Conservation (phyloP, 2,329 filamentous ascomycete species). For the Aspergillus pseudoglaucus region DNA sequence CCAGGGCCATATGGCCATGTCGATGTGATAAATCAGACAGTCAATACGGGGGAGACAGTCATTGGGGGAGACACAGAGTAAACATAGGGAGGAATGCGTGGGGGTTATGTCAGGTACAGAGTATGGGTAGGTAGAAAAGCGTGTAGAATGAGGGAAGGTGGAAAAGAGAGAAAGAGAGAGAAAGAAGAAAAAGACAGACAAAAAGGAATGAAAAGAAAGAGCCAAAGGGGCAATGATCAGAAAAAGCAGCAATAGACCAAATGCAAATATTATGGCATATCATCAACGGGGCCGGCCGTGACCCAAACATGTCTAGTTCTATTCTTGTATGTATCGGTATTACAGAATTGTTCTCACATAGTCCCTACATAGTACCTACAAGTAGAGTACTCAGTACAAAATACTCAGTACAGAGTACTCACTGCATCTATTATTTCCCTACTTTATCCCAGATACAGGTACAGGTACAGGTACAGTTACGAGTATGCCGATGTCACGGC, state of each 20-base stretch:
- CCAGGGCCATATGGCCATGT: conserved; percentile 81
- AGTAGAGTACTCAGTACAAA: too few species aligned
- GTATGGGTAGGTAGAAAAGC: background rate
- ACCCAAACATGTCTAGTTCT: too few species aligned
- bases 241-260: background rate
- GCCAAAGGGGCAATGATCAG: background rate
- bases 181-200: conserved; percentile 1
- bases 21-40: conserved; percentile 7
- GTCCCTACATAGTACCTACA: too few species aligned
- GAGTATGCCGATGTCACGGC: too few species aligned
- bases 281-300: too few species aligned
- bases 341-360: too few species aligned
- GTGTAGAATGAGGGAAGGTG: background rate
- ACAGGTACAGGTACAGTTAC: background rate
- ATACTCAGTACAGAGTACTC: too few species aligned
- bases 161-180: background rate
- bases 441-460: background rate
- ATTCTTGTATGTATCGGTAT: too few species aligned
- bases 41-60: background rate
- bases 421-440: background rate
- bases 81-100: background rate
- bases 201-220: conserved; percentile 3
- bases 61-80: background rate
- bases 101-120: background rate
- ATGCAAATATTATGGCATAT: too few species aligned